Evolutionary conservation across 2,329 filamentous ascomycete genomes (phyloP).

Genomic region (Dactylellina sp.): DNA sequence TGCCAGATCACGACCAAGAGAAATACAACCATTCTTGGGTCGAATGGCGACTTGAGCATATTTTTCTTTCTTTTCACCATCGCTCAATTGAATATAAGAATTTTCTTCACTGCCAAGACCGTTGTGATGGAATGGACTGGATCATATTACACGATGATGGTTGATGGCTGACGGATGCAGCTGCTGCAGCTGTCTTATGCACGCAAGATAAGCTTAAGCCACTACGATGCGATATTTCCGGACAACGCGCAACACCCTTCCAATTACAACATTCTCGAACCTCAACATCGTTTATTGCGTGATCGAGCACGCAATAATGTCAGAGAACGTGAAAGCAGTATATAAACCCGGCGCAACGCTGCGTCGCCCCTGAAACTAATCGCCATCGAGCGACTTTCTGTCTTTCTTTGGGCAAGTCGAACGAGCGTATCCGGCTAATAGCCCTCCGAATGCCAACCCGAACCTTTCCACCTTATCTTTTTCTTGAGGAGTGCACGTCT

Average conservation of each 20-base stretch:
- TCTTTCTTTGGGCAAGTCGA: slow-evolving; percentile 7
- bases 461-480: slow-evolving; percentile 7
- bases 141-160: too few species aligned
- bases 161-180: too few species aligned
- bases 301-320: slow-evolving; percentile 38
- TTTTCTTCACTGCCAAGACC: too few species aligned
- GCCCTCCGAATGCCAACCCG: too few species aligned
- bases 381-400: slow-evolving; percentile 24
- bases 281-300: slow-evolving; percentile 26
- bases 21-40: background rate
- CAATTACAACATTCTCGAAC: too few species aligned
- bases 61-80: background rate
- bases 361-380: slow-evolving; percentile 3
- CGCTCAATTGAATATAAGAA: background rate
- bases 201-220: slow-evolving; percentile 39
- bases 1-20: background rate
- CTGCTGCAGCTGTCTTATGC: slow-evolving; percentile 23
- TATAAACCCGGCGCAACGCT: slow-evolving; percentile 14
- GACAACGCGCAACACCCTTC: slow-evolving; percentile 7
- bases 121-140: too few species aligned
- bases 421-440: slow-evolving; percentile 33
- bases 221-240: slow-evolving; percentile 42
- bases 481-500: slow-evolving; percentile 8
- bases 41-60: slow-evolving; percentile 12
- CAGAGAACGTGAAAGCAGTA: background rate